Base-by-base conservation (phyloP, 495 filamentous ascomycete genomes). In the Letharia columbiana region DNA sequence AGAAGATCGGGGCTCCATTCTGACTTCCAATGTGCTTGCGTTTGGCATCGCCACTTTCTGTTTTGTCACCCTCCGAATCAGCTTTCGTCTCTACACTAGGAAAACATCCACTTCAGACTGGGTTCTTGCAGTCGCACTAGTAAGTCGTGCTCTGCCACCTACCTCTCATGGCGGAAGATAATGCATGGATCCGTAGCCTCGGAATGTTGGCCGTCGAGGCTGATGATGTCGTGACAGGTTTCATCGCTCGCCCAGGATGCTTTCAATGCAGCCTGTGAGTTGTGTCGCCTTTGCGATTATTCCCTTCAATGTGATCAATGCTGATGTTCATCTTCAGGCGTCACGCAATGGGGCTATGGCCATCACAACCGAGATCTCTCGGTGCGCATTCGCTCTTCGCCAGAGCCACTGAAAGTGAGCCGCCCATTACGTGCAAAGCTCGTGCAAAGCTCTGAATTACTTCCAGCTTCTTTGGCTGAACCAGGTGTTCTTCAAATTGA, bases 401-500 rank as follows among this genome's bases (percentile, higher is more conserved):
- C 63, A 31, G 39, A 42, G 13, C 63, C 63, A 13, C 13, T 65
- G 20, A 65, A 57, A 56, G 63, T 65, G 28, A 58, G 63, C 39
- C 33, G 20, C 35, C 5, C 42, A 4, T 8, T 50, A 44, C 8
- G 7, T 57, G 31, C 20, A 31, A 23, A n/a, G 20, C 49, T 57
- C 23, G 18, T 35, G 35, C 37, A 42, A 37, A 45, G 31, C 33
- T 57, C 45, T 31, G n/a, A 41, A 11, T 28, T 15, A 7, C 23
- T 35, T 64, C 37, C 35, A 67, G 65, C 50, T 64, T 17, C 57
- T 64, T 12, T 67, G 61, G 59, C 44, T 70, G 15, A 70, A 60
- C 50, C 65, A 70, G 37, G 45, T 68, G 33, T 35, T 70, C 66
- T 65, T 59, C 59, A 65, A 68, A 42, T 23, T 68, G 5, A 64